Percentiles rank a stretch among this genome's conserved stretches.
Conservation (phyloP, 2,329 filamentous ascomycete species). For the Colletotrichum graminicola region DNA sequence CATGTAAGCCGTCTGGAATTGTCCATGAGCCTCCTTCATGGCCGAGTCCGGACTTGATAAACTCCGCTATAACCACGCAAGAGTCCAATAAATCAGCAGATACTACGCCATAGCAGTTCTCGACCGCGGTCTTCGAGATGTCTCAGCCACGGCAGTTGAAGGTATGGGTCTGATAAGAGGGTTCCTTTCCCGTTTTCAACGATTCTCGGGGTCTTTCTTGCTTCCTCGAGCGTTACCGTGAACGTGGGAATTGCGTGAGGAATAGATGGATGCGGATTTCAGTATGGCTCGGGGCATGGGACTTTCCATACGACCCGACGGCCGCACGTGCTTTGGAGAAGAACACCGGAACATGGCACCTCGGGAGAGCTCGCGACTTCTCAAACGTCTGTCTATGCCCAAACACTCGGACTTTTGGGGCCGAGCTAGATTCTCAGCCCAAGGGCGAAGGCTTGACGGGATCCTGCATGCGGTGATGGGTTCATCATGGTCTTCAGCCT, state of each 20-base stretch:
- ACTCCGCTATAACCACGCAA: too few relatives aligned
- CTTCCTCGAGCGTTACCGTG: background rate
- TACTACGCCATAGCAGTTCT: background rate
- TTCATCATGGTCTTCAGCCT: background rate
- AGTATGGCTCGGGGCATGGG: background rate
- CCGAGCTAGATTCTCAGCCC: background rate
- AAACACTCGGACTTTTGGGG: background rate
- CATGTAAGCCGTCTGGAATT: too few relatives aligned
- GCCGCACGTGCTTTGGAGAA: background rate
- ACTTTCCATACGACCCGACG: background rate
- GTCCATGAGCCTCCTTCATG: background rate
- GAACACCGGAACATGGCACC: background rate
- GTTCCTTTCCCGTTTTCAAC: background rate
- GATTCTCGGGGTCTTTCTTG: background rate
- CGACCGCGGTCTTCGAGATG: conserved; percentile 7
- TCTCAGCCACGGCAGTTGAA: conserved; percentile 3
- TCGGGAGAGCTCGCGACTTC: background rate
- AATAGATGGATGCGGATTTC: conserved; percentile 2
- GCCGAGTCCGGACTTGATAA: background rate
- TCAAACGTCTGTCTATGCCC: background rate
- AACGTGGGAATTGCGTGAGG: background rate
- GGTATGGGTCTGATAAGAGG: background rate
- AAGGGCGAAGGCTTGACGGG: background rate
- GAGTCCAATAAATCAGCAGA: background rate
- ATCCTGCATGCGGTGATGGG: conserved; percentile 13